These are phyloP conservation scores for Rhodamnia argentea DNA, from an alignment of 345 rosid genomes.

Conservation along the genomic window DNA sequence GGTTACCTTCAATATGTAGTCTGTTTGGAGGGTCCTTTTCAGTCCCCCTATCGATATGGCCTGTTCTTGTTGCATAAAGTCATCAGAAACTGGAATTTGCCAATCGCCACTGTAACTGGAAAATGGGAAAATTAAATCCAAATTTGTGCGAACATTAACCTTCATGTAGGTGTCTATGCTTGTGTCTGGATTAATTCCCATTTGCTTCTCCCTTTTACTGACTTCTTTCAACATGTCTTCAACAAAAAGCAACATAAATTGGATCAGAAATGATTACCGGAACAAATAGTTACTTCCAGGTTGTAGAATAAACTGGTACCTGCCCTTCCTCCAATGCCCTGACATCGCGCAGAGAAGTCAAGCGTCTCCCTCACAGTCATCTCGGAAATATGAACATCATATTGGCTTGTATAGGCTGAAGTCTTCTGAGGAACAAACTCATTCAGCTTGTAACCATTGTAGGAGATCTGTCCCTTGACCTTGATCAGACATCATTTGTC, in stretches of 20 bases:
- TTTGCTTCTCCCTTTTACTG: conserved; percentile 7
- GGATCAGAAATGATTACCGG: not conserved
- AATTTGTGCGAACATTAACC: not conserved
- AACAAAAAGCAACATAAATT: not conserved
- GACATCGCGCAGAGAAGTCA: conserved; percentile 47
- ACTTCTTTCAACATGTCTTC: conserved; percentile 10
- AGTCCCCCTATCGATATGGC: conserved; percentile 4
- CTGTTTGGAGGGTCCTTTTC: conserved; percentile 3
- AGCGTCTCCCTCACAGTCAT: conserved; percentile 61
- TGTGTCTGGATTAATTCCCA: conserved; percentile 10
- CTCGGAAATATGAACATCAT: conserved; percentile 42
- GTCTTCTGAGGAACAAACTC: conserved; percentile 52
- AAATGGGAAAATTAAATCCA: not conserved
- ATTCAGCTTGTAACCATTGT: conserved; percentile 26
- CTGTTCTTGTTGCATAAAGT: not conserved
- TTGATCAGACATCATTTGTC: not conserved
- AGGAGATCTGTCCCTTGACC: conserved; percentile 15
- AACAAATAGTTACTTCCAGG: not conserved
- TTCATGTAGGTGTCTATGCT: conserved; percentile 13
- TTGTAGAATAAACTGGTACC: not conserved
- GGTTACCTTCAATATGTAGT: conserved; percentile 9
- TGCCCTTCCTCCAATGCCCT: conserved; percentile 41
- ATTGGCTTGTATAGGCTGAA: conserved; percentile 44
- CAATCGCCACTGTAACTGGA: not conserved
- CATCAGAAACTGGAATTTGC: not conserved